Conservation (phyloP, 176 grass and related monocot genomes). For the sorghum (Sorghum bicolor) region DNA sequence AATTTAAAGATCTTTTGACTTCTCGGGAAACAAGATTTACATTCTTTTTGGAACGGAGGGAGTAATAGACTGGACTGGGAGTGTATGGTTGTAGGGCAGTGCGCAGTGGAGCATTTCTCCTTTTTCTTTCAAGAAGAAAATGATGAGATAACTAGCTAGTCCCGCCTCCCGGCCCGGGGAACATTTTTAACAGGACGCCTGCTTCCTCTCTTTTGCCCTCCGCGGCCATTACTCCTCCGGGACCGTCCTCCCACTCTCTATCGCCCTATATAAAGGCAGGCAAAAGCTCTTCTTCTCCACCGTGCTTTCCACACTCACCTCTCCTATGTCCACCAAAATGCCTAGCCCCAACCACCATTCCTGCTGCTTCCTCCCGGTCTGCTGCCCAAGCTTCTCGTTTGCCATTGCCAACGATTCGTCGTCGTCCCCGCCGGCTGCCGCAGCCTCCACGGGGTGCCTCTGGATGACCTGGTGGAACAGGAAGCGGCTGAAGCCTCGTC, state of each 20-base stretch:
- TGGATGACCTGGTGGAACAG: not conserved
- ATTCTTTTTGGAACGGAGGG: too few relatives aligned
- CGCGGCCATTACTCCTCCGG: not conserved
- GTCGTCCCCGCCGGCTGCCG: not conserved
- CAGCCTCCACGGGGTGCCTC: not conserved
- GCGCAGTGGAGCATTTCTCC: too few relatives aligned
- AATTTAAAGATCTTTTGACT: too few relatives aligned
- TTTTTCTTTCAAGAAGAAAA: too few relatives aligned
- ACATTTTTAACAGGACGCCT: slow-evolving; percentile 13
- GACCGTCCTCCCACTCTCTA: not conserved
- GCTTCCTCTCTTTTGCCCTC: slow-evolving; percentile 36
- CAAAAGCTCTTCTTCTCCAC: not conserved
- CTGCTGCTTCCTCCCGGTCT: not conserved
- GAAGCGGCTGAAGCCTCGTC: not conserved
- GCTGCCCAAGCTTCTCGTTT: not conserved
- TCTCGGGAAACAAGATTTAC: too few relatives aligned
- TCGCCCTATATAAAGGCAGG: slow-evolving; percentile 26
- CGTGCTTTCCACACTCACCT: not conserved
- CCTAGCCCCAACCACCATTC: not conserved
- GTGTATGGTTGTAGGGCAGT: too few relatives aligned
- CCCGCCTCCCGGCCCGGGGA: not conserved
- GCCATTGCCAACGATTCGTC: not conserved
- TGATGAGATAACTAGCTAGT: too few relatives aligned
- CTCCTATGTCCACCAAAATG: not conserved
- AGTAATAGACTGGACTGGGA: too few relatives aligned